These are phyloP conservation scores for Abortiporus biennis DNA, from an alignment of 1,284 basidiomycete genomes.

Conservation along the genomic window DNA sequence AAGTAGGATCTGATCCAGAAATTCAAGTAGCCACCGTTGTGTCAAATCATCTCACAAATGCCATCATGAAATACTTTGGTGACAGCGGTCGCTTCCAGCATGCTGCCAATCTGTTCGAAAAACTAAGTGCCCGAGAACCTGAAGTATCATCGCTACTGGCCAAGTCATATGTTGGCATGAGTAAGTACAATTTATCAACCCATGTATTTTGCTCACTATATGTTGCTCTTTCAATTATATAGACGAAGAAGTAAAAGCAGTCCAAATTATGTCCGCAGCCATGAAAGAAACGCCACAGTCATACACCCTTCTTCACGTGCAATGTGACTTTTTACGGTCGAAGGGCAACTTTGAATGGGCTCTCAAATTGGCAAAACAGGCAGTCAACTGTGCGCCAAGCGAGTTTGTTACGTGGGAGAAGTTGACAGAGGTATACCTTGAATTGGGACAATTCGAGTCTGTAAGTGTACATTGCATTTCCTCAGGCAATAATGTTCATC, in stretches of 20 bases:
- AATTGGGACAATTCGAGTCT: constrained; percentile 82
- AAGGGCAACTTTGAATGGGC: constrained; percentile 90
- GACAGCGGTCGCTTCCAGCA: constrained; percentile 85
- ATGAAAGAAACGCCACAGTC: constrained; percentile 86
- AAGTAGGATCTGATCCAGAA: constrained; percentile 96
- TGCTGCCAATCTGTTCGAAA: constrained; percentile 94
- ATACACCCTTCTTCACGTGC: constrained; percentile 90
- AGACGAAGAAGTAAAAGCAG: constrained; percentile 98
- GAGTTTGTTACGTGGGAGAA: constrained; percentile 99
- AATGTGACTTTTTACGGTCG: constrained; percentile 88
- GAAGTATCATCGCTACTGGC: constrained; percentile 90
- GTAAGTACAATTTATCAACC: constrained; percentile 42
- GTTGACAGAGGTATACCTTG: constrained; percentile 91
- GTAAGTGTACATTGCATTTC: constrained; percentile 25
- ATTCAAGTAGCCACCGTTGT: constrained; percentile 98
- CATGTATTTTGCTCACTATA: background rate
- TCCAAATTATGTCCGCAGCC: constrained; percentile 87
- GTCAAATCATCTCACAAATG: constrained; percentile 93
- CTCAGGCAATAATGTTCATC: background rate
- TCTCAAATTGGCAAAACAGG: constrained; percentile 86
- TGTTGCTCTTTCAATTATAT: background rate
- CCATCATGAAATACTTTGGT: constrained; percentile 96
- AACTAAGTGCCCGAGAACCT: constrained; percentile 79
- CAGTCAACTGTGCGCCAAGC: constrained; percentile 95
- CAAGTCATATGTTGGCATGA: constrained; percentile 94